These are phyloP conservation scores for Circinella minor DNA, from an alignment of 371 early-diverging fungal genomes.

Conservation along the genomic window DNA sequence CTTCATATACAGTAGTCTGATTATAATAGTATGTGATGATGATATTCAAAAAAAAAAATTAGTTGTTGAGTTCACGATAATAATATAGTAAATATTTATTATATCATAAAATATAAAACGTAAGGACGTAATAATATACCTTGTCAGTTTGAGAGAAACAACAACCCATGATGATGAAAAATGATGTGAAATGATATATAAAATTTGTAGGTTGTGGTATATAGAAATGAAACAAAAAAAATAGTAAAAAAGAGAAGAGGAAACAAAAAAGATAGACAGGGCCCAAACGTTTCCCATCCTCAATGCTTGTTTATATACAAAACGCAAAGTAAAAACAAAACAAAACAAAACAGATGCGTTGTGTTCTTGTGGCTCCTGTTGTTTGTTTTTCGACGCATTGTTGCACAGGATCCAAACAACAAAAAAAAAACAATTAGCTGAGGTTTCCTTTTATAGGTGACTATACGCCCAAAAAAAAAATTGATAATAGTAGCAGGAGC, in stretches of 20 bases:
- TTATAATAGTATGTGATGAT: background rate
- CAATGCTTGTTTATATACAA: background rate
- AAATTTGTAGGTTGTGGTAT: too few species aligned
- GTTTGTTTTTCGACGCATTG: conserved; percentile 8
- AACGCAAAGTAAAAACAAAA: background rate
- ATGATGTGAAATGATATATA: background rate
- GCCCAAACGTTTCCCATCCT: background rate
- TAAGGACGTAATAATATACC: conserved; percentile 1
- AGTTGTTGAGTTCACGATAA: too few species aligned
- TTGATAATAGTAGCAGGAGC: background rate
- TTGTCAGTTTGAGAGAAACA: conserved; percentile 22
- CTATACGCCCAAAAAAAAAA: background rate
- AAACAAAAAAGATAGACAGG: background rate
- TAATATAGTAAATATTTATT: too few species aligned
- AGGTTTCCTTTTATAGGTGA: background rate
- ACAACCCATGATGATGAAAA: conserved; percentile 14
- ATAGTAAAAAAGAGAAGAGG: background rate
- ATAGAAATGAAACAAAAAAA: background rate
- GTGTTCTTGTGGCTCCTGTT: background rate
- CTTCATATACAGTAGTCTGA: conserved; percentile 53
- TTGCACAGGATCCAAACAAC: conserved; percentile 7
- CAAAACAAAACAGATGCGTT: background rate
- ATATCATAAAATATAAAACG: too few species aligned
- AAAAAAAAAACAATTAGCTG: conserved; percentile 8
- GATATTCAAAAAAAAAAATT: background rate